A percentile compares a stretch with the other conserved stretches of the same genome.
These are phyloP conservation scores for Neopestalotiopsis sp. DNA, from an alignment of 2,329 filamentous ascomycete genomes.

Conservation along the genomic window DNA sequence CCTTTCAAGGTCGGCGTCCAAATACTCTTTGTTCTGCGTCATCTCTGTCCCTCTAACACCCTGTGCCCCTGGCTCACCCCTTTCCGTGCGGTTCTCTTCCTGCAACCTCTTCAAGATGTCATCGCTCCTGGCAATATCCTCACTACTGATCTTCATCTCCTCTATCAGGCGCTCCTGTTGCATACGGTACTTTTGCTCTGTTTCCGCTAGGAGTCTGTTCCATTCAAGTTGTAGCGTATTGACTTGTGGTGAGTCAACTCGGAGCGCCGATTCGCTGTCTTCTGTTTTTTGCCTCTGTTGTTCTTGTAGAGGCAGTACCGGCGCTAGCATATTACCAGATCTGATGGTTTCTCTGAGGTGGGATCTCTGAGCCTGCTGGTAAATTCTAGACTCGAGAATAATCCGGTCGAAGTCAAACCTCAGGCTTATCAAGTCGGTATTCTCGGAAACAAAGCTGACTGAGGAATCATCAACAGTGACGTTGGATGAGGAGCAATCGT, in stretches of 20 bases:
- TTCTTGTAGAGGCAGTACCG: background rate
- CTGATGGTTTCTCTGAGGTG: background rate
- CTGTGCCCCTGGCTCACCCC: background rate
- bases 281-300: background rate
- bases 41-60: too few species aligned
- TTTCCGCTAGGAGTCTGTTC: background rate
- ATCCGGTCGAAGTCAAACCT: background rate
- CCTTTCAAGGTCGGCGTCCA: too few species aligned
- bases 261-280: constrained; percentile 13
- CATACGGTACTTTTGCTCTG: background rate
- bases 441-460: background rate
- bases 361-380: background rate
- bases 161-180: background rate
- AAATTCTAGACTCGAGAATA: background rate
- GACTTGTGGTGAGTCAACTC: background rate
- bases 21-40: too few species aligned
- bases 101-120: background rate
- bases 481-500: background rate
- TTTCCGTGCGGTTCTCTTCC: background rate
- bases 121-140: background rate
- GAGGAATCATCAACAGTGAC: background rate
- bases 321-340: background rate
- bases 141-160: background rate
- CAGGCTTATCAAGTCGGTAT: background rate
- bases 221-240: background rate